Evolutionary conservation across 192 early-diverging fungal species (phyloP), one percentile per base, ranked within the genome.

Genomic region (Spizellomyces sp.): DNA sequence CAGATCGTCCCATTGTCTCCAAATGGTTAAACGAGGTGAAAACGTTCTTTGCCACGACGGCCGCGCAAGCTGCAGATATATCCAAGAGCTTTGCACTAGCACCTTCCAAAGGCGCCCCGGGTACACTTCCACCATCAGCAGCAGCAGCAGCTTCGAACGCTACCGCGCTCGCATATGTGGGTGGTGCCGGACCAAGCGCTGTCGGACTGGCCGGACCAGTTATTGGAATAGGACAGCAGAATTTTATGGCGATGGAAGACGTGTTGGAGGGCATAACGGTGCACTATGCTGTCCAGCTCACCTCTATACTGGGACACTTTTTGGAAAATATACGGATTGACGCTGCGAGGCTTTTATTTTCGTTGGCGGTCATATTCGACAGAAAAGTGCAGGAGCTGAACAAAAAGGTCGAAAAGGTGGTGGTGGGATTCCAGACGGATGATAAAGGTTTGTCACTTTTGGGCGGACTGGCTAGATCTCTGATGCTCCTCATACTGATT

Each of bases 261-360:
- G 58, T 72, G 9, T 48, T 80, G 7, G 79, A 79, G 61, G 74
- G 57, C 6, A 58, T 66, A 8, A 73, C 78, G 10, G 82, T 83
- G 12, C 77, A 81, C 52, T 71, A 81, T 55, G 66, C 75, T 19
- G 84, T 87, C 0, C 83, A 86, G 59, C 69, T 87, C 45, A 78
- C 83, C 9, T 74, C 81, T 6, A 65, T 82, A 5, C 59, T 86
- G 47, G 84, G 83, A 14, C 77, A 87, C 71, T 71, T 64, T 41
- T 45, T 72, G 22, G 76, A 79, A 61, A 57, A 14, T n/a, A 66
- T 86, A 10, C 57, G 85, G n/a, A 65, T 80, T 45, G 73, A 77
- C 10, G 70, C 83, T 6, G 79, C 78, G 5, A 22, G 59, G 5
- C 65, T 86, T n/a, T 61, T 84, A 21, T 74, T 78, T 48, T 9